Base-by-base conservation (phyloP, 805 yeast species). In the Vanderwaltozyma tropicalis region DNA sequence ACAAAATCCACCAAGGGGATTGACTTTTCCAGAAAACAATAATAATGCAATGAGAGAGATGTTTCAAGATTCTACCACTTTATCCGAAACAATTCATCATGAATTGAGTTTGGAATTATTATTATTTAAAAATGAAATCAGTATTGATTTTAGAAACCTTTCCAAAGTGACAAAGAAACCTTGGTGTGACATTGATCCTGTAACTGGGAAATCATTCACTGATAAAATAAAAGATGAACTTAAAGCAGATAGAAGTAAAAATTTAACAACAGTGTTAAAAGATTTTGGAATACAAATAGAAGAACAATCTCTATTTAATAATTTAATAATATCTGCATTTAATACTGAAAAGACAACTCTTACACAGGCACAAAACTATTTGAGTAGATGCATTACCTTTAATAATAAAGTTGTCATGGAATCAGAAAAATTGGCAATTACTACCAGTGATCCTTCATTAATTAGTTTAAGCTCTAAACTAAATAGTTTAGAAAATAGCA, bases 371-470 rank as follows among this genome's bases (percentile, higher is more conserved):
- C 59, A 65, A 33, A 77, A 73, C 46, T 75, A 72, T 52, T 62
- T 80, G 35, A 76, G 80, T 14, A 69, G 79, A 42, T 74, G 83
- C 39, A 60, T 78, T 13, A 79, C 87, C 0, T 80, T 71, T 53
- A 62, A 71, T 41, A 62, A 65, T 30, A 65, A 62, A 45, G 85
- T 79, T 31, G 87, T 79, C 19, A 74, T 75, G 50, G 76, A 79
- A 19, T 60, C 63, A 42, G 78, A 72, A 41, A 76, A 74, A 40
- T 60, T 77, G 17, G 76, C 74, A 41, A 76, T 78, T 3, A 68
- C 75, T 20, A 71, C 80, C 3, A 77, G 81, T 18, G 89, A 81
- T 48, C 88, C 88, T 2, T 67, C 74, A 8, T 54, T 81, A 37
- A 63, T 80, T 28, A 72, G 80, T 35, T 69, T 78, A 1, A 69